Evolutionary conservation across 257 asterid genomes (phyloP), one percentile per base, ranked within the genome.

Genomic region (Oldenlandia corymbosa): DNA sequence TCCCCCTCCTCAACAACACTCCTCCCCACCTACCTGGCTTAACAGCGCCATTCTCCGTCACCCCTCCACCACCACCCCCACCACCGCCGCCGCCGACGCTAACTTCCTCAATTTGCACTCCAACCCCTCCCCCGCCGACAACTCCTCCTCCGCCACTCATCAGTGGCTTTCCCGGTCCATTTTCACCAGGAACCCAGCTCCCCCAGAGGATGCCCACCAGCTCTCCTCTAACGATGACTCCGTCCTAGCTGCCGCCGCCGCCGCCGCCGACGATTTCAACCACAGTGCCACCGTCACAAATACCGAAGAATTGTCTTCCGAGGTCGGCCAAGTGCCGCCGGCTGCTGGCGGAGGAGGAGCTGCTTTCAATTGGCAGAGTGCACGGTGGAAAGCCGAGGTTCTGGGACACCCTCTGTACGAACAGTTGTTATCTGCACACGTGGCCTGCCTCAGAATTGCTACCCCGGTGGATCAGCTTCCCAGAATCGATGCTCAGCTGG

Each of bases 381-480:
- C 79, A 3, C 77, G 85, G 78, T 68, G 31, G 69, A 87, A 87
- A 64, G 77, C 92, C 0, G 86, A 87, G 67, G 79, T 87, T 37
- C 27, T 84, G 10, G 74, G 78, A 8, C 95, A 87, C 64, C 92
- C 92, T 10, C 48, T 88, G 74, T 85, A 79, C 68, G 93, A 87
- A 68, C 90, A 87, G 76, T 78, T 87, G 30, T 53, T 87, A 66
- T 78, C 88, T 48, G 88, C 93, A 16, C 93, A 87, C 46, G 93
- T 85, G 56, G 74, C 91, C n/a, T 88, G 95, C 78, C 42, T 87
- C 65, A 74, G 88, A 13, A 83, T 87, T n/a, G 93, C 93, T 1
- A 87, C 93, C 51, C 95, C 93, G 12, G 90, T 88, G 49, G 94
- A 88, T 78, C 95, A 88, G 80, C 84, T 88, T 75, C 93, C 93